Percentiles rank a stretch among this genome's conserved stretches.
Conservation (phyloP, 2,329 filamentous ascomycete genomes). For the Sporothrix phasma region DNA sequence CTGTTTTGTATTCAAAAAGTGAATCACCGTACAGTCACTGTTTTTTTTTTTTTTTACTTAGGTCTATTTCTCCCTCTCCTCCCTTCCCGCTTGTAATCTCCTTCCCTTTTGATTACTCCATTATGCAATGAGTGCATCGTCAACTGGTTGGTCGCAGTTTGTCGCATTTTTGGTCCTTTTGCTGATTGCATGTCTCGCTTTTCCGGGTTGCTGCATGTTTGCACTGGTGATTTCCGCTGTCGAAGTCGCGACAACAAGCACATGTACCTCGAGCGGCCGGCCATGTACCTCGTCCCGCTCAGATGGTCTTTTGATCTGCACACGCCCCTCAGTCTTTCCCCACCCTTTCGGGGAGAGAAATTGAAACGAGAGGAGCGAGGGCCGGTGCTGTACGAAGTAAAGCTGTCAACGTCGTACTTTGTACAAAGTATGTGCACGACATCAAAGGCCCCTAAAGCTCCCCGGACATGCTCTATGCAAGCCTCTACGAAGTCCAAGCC, state of each 20-base stretch:
- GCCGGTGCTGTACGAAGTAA: no score
- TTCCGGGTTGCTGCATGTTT: background rate
- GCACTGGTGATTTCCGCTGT: background rate
- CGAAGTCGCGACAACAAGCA: background rate
- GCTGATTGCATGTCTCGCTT: background rate
- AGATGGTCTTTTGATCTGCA: background rate
- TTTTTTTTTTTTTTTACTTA: background rate
- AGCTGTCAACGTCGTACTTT: no score
- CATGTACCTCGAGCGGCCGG: background rate
- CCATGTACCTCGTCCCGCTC: background rate
- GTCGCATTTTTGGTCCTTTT: background rate
- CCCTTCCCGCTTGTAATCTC: background rate
- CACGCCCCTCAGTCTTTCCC: background rate
- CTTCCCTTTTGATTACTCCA: background rate
- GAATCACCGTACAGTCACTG: no score
- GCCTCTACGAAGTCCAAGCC: no score
- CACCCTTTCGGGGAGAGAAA: background rate
- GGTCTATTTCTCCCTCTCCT: background rate
- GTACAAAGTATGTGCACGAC: background rate
- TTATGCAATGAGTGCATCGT: conserved; percentile 6
- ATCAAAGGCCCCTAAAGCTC: background rate
- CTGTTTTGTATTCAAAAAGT: no score
- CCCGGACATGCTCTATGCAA: no score
- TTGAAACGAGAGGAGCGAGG: background rate
- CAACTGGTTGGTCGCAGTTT: background rate